Base-by-base conservation (phyloP, 345 rosid genomes). In the Euphorbia peplus region DNA sequence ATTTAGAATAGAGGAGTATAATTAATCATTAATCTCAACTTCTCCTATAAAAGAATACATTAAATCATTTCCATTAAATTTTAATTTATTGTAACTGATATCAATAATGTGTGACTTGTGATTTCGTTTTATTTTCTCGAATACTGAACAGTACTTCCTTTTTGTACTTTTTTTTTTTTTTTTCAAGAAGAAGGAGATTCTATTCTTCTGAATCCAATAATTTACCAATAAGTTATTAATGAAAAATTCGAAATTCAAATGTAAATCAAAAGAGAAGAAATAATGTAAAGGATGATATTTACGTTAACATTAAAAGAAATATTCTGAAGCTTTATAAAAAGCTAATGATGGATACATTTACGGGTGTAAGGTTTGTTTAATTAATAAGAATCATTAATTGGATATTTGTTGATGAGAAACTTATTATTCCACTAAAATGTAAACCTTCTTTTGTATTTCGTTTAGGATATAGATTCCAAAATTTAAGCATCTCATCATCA, bases 311-410 rank as follows among this genome's bases (percentile, higher is more conserved):
- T 70, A 72, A 44, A 61, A 66, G 77, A 82, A 83, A 80, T 84
- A 84, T 84, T 80, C 86, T 64, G 21, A 54, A 76, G 71, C 84
- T 78, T 82, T 78, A 72, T 74, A 78, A 83, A 82, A 80, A 84
- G 83, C 66, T 13, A 68, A 16, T 58, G 86, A 80, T 66, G 77
- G 65, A 51, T 66, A 73, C 84, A 80, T 76, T 79, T 85, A 78
- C 79, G 84, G 86, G 81, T 28, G 83, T 71, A 70, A 80, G 78
- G 83, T 63, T 73, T 70, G 66, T 13, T n/a, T n/a, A n/a, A n/a
- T 41, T 39, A 12, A 4, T 24, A 46, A 76, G 84, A 83, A 78
- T 81, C 80, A 65, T 73, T 52, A 44, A 64, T 16, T 70, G 61
- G 32, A 54, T 52, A 14, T 60, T 62, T 73, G 25, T 67, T 57